These are phyloP conservation scores for Micractinium conductrix DNA, from an alignment of 139 green algal species.

Conservation along the genomic window DNA sequence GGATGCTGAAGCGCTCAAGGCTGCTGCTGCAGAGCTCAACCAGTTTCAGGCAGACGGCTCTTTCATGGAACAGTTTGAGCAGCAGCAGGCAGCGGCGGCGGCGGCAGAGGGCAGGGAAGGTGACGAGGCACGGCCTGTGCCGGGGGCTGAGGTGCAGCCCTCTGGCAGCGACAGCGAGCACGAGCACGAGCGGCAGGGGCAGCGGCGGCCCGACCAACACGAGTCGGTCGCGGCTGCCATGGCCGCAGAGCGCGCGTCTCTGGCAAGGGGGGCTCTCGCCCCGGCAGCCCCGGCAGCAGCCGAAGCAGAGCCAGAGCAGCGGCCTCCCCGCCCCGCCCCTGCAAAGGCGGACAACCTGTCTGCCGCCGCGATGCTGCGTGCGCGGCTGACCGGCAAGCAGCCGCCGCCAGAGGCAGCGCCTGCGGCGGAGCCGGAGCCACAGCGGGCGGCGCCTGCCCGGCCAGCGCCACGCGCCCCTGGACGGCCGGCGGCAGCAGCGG, in stretches of 20 bases:
- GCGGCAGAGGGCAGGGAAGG: constrained; percentile 22
- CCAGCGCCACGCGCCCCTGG: too few relatives aligned
- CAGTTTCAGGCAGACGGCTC: constrained; percentile 71
- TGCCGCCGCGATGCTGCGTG: constrained; percentile 67
- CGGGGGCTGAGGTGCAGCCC: neutral
- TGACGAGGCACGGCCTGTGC: constrained; percentile 9
- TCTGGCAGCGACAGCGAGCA: neutral
- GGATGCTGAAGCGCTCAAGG: constrained; percentile 12
- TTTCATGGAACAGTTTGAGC: constrained; percentile 65
- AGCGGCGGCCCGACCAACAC: neutral
- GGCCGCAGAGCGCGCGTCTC: constrained; percentile 6
- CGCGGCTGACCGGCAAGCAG: constrained; percentile 56
- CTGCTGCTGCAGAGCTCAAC: constrained; percentile 69
- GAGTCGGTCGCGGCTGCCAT: constrained; percentile 2
- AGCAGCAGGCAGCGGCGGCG: neutral
- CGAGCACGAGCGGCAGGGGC: neutral
- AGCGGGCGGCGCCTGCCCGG: too few relatives aligned
- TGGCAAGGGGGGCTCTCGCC: neutral
- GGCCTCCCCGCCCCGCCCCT: neutral
- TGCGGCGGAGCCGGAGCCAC: neutral
- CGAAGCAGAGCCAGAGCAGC: neutral
- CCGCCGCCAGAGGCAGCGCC: neutral
- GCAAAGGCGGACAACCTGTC: constrained; percentile 61
- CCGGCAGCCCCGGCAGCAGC: neutral
- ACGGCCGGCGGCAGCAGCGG: neutral